Percentiles rank a stretch among this genome's conserved stretches.
phyloP scores from a whole-genome alignment of 2,329 filamentous ascomycete genomes.

The Alternaria brassicae region DNA sequence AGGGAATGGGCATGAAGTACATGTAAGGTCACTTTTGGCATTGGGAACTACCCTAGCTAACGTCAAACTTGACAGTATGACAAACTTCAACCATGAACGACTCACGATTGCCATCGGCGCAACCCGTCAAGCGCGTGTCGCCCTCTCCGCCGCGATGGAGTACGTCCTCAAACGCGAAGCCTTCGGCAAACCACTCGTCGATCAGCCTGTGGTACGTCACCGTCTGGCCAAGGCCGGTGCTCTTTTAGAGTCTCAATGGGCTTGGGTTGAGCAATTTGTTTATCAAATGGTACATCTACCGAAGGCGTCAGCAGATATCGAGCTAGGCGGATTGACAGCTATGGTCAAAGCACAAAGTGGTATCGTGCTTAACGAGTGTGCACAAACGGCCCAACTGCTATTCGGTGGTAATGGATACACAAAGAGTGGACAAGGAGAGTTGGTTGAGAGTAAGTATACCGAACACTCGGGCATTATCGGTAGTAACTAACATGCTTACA shows the following conservation, averaged over 20 bases:
- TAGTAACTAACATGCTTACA: slow-evolving; percentile 35
- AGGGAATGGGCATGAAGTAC: slow-evolving; percentile 76
- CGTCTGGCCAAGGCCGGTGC: slow-evolving; percentile 74
- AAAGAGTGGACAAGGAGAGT: slow-evolving; percentile 71
- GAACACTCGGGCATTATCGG: background rate
- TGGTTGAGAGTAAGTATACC: slow-evolving; percentile 68
- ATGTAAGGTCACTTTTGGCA: slow-evolving; percentile 47
- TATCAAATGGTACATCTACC: slow-evolving; percentile 70
- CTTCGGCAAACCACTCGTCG: slow-evolving; percentile 72
- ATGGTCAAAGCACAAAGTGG: slow-evolving; percentile 75
- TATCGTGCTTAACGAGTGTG: slow-evolving; percentile 75
- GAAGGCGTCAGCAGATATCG: slow-evolving; percentile 65
- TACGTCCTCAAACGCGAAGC: slow-evolving; percentile 72
- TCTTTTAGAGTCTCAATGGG: slow-evolving; percentile 71
- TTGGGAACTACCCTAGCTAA: background rate
- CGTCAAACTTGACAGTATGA: slow-evolving; percentile 57
- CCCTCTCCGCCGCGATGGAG: slow-evolving; percentile 65
- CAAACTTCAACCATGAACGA: slow-evolving; percentile 81
- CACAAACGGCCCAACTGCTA: slow-evolving; percentile 71
- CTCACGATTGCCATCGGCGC: slow-evolving; percentile 70
- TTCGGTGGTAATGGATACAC: slow-evolving; percentile 80
- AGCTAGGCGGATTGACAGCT: slow-evolving; percentile 75
- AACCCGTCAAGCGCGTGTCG: slow-evolving; percentile 68
- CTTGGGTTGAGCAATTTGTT: slow-evolving; percentile 75
- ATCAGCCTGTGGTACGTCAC: slow-evolving; percentile 77